Evolutionary conservation across 345 rosid species (phyloP).

Genomic region (Cardamine resedifolia): DNA sequence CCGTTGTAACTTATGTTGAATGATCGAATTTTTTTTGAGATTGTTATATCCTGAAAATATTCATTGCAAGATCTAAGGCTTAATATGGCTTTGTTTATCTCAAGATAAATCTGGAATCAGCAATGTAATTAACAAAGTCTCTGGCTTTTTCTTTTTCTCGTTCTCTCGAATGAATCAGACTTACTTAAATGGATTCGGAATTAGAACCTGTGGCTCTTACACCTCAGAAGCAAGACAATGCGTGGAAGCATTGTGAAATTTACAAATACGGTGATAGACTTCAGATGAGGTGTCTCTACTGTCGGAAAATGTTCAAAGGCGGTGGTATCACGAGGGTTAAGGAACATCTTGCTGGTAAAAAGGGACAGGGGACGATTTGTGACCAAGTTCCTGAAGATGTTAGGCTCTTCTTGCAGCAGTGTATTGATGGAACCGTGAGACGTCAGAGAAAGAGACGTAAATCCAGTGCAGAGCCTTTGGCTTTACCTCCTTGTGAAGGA

Average conservation of each 20-base stretch:
- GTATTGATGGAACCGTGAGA: conserved; percentile 63
- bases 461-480: conserved; percentile 47
- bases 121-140: conserved; percentile 14
- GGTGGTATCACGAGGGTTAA: conserved; percentile 95
- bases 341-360: conserved; percentile 87
- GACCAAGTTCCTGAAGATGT: conserved; percentile 63
- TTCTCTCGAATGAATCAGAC: neutral
- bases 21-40: neutral
- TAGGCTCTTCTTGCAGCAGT: conserved; percentile 56
- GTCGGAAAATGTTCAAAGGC: conserved; percentile 78
- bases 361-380: conserved; percentile 83
- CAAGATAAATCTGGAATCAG: neutral
- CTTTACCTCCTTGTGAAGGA: conserved; percentile 42
- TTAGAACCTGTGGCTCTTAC: conserved; percentile 62
- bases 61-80: neutral
- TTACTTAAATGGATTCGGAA: conserved; percentile 29
- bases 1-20: neutral
- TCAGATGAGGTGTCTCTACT: conserved; percentile 73
- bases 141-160: neutral
- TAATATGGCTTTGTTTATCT: neutral
- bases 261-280: conserved; percentile 70
- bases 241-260: conserved; percentile 89
- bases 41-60: neutral
- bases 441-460: conserved; percentile 71
- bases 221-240: conserved; percentile 79